Percentiles rank a stretch among this genome's conserved stretches.
These are phyloP conservation scores for Beauveria pseudobassiana DNA, from an alignment of 2,329 filamentous ascomycete species.

Conservation along the genomic window DNA sequence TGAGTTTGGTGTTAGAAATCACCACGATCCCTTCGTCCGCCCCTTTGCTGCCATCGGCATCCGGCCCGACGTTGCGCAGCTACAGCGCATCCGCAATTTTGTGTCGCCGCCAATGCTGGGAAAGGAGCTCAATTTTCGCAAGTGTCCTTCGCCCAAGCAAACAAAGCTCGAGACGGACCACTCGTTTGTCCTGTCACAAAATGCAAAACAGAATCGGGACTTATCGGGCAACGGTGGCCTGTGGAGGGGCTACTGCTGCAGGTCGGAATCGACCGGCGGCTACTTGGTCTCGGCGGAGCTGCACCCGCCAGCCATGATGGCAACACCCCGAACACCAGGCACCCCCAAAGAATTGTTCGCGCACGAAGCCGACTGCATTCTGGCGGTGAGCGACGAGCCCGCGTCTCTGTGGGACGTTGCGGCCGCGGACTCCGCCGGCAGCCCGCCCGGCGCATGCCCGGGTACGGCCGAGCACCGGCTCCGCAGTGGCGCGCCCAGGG, in stretches of 20 bases:
- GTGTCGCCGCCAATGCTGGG: slow-evolving; percentile 84
- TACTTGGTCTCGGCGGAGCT: slow-evolving; percentile 35
- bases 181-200: slow-evolving; percentile 41
- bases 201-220: slow-evolving; percentile 44
- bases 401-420: slow-evolving; percentile 20
- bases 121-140: slow-evolving; percentile 69
- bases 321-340: slow-evolving; percentile 38
- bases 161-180: slow-evolving; percentile 79
- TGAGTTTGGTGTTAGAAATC: slow-evolving; percentile 32
- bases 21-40: slow-evolving; percentile 32
- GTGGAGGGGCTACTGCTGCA: slow-evolving; percentile 68
- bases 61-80: slow-evolving; percentile 31
- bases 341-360: slow-evolving; percentile 37
- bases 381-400: slow-evolving; percentile 34
- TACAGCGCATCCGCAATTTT: slow-evolving; percentile 41
- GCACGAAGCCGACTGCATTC: slow-evolving; percentile 29
- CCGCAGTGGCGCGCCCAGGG: slow-evolving; percentile 30
- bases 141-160: slow-evolving; percentile 73
- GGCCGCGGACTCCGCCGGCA: slow-evolving; percentile 12
- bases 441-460: not conserved
- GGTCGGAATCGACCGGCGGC: slow-evolving; percentile 27
- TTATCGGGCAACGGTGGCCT: slow-evolving; percentile 55
- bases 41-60: slow-evolving; percentile 35
- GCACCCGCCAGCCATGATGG: slow-evolving; percentile 41
- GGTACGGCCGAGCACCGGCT: slow-evolving; percentile 19